These are phyloP conservation scores for Geosmithia morbida DNA, from an alignment of 2,329 filamentous ascomycete species.

Conservation along the genomic window DNA sequence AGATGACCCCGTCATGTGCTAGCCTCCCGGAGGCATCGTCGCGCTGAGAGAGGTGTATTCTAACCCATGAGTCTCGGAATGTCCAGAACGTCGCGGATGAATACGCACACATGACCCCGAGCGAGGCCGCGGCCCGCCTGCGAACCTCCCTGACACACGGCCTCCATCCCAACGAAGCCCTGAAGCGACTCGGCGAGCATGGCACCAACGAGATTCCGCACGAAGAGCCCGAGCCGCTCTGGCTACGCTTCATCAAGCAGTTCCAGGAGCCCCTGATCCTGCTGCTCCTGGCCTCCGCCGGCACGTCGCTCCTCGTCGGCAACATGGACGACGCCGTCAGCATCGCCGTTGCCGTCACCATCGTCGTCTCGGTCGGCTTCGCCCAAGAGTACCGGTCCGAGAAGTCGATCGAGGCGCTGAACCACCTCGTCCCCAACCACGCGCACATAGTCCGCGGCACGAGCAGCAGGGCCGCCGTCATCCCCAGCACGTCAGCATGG, in stretches of 20 bases:
- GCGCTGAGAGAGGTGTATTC: not conserved
- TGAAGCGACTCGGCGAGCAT: slow-evolving; percentile 63
- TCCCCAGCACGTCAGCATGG: slow-evolving; percentile 27
- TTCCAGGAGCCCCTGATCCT: slow-evolving; percentile 94
- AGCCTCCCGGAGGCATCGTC: slow-evolving; percentile 4
- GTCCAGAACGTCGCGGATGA: slow-evolving; percentile 40
- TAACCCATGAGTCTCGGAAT: not conserved
- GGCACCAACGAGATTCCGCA: slow-evolving; percentile 92
- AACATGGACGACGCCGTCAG: slow-evolving; percentile 93
- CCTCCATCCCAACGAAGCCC: slow-evolving; percentile 66
- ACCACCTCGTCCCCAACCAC: slow-evolving; percentile 84
- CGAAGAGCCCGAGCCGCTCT: slow-evolving; percentile 84
- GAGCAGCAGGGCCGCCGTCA: slow-evolving; percentile 16
- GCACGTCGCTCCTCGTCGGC: slow-evolving; percentile 76
- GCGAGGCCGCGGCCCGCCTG: slow-evolving; percentile 64
- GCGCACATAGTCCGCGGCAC: slow-evolving; percentile 76
- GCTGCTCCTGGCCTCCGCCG: slow-evolving; percentile 78
- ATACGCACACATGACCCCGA: slow-evolving; percentile 53
- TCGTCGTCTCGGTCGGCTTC: slow-evolving; percentile 92
- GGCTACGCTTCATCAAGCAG: slow-evolving; percentile 89
- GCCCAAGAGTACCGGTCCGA: slow-evolving; percentile 96
- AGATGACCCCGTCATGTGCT: not conserved
- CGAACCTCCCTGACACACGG: slow-evolving; percentile 75
- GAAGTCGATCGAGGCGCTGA: slow-evolving; percentile 90
- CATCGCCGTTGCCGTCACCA: slow-evolving; percentile 90